Conservation (phyloP, 192 early-diverging fungal genomes). For the Umbelopsis sp. region DNA sequence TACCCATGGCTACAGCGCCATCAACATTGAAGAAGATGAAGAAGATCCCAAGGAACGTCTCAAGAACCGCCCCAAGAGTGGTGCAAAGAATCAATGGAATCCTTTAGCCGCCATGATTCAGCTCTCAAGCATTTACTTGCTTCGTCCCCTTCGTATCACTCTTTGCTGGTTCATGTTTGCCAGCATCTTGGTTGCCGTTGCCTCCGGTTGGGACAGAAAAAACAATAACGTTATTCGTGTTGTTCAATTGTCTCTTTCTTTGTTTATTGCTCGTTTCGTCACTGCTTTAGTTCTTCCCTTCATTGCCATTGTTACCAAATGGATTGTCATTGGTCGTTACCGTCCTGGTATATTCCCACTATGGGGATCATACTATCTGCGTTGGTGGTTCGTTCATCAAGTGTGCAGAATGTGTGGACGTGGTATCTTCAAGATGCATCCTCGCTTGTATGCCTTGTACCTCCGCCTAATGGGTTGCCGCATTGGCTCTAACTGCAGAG, state of each 20-base stretch:
- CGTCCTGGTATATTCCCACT: slow-evolving; percentile 43
- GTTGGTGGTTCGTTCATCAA: slow-evolving; percentile 51
- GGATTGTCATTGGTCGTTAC: slow-evolving; percentile 50
- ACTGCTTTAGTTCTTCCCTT: slow-evolving; percentile 37
- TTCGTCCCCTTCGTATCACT: slow-evolving; percentile 38
- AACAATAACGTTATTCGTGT: slow-evolving; percentile 1
- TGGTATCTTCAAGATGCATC: slow-evolving; percentile 38
- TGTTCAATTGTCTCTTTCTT: slow-evolving; percentile 17
- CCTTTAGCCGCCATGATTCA: slow-evolving; percentile 27
- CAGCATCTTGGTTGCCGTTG: slow-evolving; percentile 22
- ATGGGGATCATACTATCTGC: slow-evolving; percentile 47
- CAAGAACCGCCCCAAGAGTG: slow-evolving; percentile 15
- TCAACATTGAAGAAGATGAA: slow-evolving; percentile 10
- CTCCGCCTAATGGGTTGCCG: slow-evolving; percentile 39
- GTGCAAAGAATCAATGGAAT: slow-evolving; percentile 22
- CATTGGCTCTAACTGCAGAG: slow-evolving; percentile 36
- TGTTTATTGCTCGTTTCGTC: slow-evolving; percentile 13
- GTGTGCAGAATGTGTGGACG: slow-evolving; percentile 25
- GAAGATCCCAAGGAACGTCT: slow-evolving; percentile 29
- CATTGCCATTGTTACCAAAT: slow-evolving; percentile 41
- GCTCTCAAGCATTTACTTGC: slow-evolving; percentile 20
- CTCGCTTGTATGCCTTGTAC: slow-evolving; percentile 26
- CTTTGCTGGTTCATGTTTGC: slow-evolving; percentile 33
- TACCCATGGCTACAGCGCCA: slow-evolving; percentile 19
- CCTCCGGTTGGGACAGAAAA: slow-evolving; percentile 6